Base-by-base conservation (phyloP, 228 moss, liverwort and hornwort species). In the Sphagnum fallax region DNA sequence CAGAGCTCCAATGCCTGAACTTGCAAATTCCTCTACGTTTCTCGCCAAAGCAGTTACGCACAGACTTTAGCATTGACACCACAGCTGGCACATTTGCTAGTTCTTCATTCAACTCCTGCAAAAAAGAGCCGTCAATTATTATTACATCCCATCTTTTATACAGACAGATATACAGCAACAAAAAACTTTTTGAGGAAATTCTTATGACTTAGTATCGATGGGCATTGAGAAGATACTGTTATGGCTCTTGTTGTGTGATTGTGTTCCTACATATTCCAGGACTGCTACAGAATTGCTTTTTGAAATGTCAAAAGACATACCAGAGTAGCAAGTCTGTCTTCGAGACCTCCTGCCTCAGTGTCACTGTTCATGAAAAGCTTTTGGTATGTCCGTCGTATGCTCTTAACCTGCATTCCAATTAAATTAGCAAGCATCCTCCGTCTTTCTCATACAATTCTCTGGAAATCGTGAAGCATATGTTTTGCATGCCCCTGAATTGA, bases 311-410 rank as follows among this genome's bases (percentile, higher is more conserved):
- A 14, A 9, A 58, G 10, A 72, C 79, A 10, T 87, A 97, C 97
- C 78, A 97, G 65, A 48, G 81, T 82, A 59, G 82, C 75, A 16
- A 97, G 87, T 77, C 90, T 84, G 65, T 93, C 90, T 76, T 90
- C 90, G 52, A 93, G 72, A 6, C 92, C 84, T 48, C 88, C 83
- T 47, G 91, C 85, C 65, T 92, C 86, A 47, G 82, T 63, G 70
- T 90, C 85, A 52, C 79, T 90, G 72, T 75, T 98, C 93, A 93
- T 98, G 48, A 93, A 93, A 65, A 98, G 72, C 71, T 83, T 87
- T 67, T 93, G 88, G 67, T 98, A 98, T 52, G 90, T 87, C 62
- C 79, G 91, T 48, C 98, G 83, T n/a, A 98, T 87, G 62, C 85
- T 90, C 66, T 79, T 85, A 11, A 93, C 91, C 98, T 93, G 87